Conservation (phyloP, 176 grass and related monocot genomes). For the Triticum urartu region DNA sequence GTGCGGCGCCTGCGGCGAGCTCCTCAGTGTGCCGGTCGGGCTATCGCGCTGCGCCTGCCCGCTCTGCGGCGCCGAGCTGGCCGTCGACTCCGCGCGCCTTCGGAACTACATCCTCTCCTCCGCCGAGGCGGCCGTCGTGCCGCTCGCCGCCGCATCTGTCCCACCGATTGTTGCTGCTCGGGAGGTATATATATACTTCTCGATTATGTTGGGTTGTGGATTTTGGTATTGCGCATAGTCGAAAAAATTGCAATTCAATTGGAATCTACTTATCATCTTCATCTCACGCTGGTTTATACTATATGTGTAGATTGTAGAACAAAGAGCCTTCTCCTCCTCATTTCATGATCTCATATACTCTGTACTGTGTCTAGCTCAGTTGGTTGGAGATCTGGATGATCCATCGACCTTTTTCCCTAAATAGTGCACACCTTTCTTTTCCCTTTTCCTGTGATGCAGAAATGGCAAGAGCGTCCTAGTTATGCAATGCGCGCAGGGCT, state of each 20-base stretch:
- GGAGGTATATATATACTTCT: background rate
- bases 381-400: background rate
- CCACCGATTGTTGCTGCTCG: background rate
- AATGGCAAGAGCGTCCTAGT: background rate
- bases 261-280: background rate
- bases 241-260: background rate
- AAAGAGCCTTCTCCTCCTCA: background rate
- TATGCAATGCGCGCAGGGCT: background rate
- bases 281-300: background rate
- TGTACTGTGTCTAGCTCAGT: constrained; percentile 13
- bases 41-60: constrained; percentile 25
- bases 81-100: constrained; percentile 13
- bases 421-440: background rate
- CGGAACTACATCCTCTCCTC: constrained; percentile 22
- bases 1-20: background rate
- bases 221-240: background rate
- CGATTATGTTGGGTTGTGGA: background rate
- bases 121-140: background rate
- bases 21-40: constrained; percentile 34
- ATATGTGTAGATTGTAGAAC: background rate
- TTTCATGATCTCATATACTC: background rate
- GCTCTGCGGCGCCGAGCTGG: constrained; percentile 26
- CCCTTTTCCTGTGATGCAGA: constrained; percentile 14
- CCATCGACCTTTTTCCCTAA: no score
- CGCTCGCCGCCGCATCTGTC: background rate